Conservation (phyloP, 352 stramenopile genomes). For the Phytopythium delawarense region DNA sequence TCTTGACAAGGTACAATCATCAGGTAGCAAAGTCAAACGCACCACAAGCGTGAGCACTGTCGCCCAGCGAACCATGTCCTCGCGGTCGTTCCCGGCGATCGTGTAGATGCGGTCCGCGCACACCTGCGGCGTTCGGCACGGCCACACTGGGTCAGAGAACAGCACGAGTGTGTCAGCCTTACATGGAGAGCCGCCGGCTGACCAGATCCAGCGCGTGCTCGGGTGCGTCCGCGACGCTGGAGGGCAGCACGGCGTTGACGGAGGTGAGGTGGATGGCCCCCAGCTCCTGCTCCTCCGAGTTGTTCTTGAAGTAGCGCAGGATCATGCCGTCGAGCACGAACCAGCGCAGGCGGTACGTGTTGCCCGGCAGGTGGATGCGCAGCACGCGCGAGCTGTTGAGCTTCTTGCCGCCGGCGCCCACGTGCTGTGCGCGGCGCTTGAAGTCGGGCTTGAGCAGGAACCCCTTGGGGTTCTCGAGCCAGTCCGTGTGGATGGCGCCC, state of each 20-base stretch:
- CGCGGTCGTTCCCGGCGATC: conserved; percentile 75
- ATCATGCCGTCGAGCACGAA: conserved; percentile 90
- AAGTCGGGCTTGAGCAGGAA: conserved; percentile 88
- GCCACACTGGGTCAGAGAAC: conserved; percentile 7
- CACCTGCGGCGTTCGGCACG: conserved; percentile 29
- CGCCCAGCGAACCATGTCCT: conserved; percentile 89
- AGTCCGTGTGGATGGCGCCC: conserved; percentile 85
- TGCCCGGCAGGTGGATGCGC: conserved; percentile 74
- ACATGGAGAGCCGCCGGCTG: background rate
- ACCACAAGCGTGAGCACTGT: conserved; percentile 84
- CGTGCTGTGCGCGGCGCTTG: conserved; percentile 83
- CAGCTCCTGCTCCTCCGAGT: conserved; percentile 83
- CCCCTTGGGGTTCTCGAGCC: conserved; percentile 87
- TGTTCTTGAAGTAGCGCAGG: conserved; percentile 85
- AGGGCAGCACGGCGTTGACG: conserved; percentile 83
- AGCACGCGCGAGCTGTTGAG: conserved; percentile 76
- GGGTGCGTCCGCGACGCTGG: conserved; percentile 83
- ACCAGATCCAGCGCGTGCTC: conserved; percentile 84
- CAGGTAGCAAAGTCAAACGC: conserved; percentile 4
- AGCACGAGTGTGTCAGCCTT: background rate
- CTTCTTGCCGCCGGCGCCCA: conserved; percentile 83
- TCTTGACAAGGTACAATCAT: background rate
- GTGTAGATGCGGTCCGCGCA: conserved; percentile 88
- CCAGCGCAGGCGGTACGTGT: conserved; percentile 77
- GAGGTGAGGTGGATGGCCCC: conserved; percentile 85